Base-by-base conservation (phyloP, 2,329 filamentous ascomycete genomes). In the Lecanosticta acicola region DNA sequence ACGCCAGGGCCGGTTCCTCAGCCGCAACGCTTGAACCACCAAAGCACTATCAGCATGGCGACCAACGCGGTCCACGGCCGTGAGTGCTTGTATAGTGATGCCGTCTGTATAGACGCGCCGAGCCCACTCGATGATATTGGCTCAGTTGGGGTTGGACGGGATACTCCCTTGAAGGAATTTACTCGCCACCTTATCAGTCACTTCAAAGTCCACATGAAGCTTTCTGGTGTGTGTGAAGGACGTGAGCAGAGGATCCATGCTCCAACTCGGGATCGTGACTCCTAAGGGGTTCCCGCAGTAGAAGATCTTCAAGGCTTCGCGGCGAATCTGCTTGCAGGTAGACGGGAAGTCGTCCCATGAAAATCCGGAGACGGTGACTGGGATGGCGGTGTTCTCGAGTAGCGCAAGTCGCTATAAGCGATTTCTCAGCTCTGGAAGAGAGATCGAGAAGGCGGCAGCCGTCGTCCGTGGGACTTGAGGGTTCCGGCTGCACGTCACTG, bases 221-320 rank as follows among this genome's bases (percentile, higher is more conserved):
- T n/a, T n/a, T n/a, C n/a, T n/a, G n/a, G n/a, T n/a, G n/a, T n/a
- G n/a, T n/a, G n/a, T n/a, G n/a, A n/a, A n/a, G 19, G 18, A 40
- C 17, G 19, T 11, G 5, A 24, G 3, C 9, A 40, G 9, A 18
- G 36, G 14, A 3, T 29, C 10, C 2, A 17, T 13, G 18, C 39
- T 16, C 13, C 41, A 39, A 7, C 38, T 20, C 13, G 20, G 13
- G 3, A 32, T 13, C 16, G 18, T 39, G 26, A 45, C 3, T 14
- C 8, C 16, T 37, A 52, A 52, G 3, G 16, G 41, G 40, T 49
- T 49, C 26, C 49, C 50, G 24, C 41, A 21, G 38, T 47, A 48
- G 40, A 39, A 49, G 26, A 52, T 47, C n/a, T 35, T 37, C n/a
- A 32, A 9, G 1, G 34, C 26, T 39, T 52, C 50, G 3, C 19